A percentile compares a stretch with the other conserved stretches of the same genome.
Conservation (phyloP, 1,139 yeast species). For the Kodamaea ohmeri region DNA sequence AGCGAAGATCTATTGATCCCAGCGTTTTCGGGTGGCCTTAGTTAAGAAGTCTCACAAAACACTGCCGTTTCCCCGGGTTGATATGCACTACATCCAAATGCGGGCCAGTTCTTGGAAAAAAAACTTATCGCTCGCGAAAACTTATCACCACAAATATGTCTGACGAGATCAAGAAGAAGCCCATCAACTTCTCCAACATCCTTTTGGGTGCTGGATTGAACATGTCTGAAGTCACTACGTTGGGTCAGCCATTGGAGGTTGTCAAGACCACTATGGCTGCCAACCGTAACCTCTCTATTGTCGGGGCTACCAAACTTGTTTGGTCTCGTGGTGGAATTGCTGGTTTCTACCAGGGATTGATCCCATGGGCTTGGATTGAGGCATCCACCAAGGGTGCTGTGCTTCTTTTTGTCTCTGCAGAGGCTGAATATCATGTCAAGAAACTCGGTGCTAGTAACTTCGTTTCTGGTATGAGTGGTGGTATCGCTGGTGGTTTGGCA, state of each 20-base stretch:
- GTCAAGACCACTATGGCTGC: conserved; percentile 98
- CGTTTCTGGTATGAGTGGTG: conserved; percentile 89
- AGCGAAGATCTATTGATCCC: background rate
- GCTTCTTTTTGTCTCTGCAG: conserved; percentile 88
- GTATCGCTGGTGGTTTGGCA: conserved; percentile 93
- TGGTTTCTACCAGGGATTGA: conserved; percentile 95
- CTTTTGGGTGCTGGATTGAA: conserved; percentile 92
- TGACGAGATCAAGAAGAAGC: conserved; percentile 64
- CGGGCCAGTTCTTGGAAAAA: background rate
- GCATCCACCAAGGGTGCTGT: conserved; percentile 99
- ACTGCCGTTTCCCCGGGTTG: too few species aligned
- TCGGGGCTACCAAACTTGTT: conserved; percentile 68
- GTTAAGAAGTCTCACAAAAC: too few species aligned
- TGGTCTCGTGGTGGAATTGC: conserved; percentile 91
- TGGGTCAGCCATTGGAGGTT: conserved; percentile 97
- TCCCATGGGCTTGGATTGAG: conserved; percentile 99
- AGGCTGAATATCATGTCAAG: conserved; percentile 78
- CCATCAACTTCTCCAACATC: conserved; percentile 84
- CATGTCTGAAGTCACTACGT: conserved; percentile 86
- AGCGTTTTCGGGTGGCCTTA: background rate
- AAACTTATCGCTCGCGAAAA: background rate
- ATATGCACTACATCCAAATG: too few species aligned
- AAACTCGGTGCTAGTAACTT: conserved; percentile 67
- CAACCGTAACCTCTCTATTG: conserved; percentile 67
- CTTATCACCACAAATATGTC: conserved; percentile 11